These are phyloP conservation scores for Drosera capensis DNA, from an alignment of 148 eudicot species.

Conservation along the genomic window DNA sequence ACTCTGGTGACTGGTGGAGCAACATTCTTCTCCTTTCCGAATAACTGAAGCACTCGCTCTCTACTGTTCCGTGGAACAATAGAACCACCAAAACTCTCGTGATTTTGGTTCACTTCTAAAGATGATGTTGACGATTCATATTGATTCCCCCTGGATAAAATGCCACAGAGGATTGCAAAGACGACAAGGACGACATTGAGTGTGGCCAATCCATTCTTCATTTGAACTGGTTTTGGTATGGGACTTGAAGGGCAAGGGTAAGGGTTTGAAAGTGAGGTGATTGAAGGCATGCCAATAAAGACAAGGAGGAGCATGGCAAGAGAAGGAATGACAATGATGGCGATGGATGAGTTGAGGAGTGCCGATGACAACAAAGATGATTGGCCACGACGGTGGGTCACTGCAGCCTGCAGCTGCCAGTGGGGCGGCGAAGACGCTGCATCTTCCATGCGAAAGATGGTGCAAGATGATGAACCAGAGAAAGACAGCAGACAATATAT, in stretches of 20 bases:
- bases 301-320: slow-evolving; percentile 24
- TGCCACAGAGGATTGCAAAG: slow-evolving; percentile 59
- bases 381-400: slow-evolving; percentile 9
- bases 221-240: slow-evolving; percentile 11
- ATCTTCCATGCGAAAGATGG: slow-evolving; percentile 47
- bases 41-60: slow-evolving; percentile 16
- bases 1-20: slow-evolving; percentile 1
- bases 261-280: slow-evolving; percentile 12
- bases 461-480: too few relatives aligned
- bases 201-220: slow-evolving; percentile 33
- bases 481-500: too few relatives aligned
- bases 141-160: slow-evolving; percentile 27
- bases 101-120: background rate
- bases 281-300: slow-evolving; percentile 21
- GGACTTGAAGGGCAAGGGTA: slow-evolving; percentile 1
- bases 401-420: slow-evolving; percentile 29
- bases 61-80: slow-evolving; percentile 15
- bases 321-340: slow-evolving; percentile 37
- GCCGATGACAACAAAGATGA: slow-evolving; percentile 21
- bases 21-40: too few relatives aligned
- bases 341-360: slow-evolving; percentile 31
- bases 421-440: slow-evolving; percentile 29
- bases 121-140: slow-evolving; percentile 7
- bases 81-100: slow-evolving; percentile 4
- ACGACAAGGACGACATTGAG: slow-evolving; percentile 40